Conservation (phyloP, 1,139 yeast species). For the Nematodospora anomalae region DNA sequence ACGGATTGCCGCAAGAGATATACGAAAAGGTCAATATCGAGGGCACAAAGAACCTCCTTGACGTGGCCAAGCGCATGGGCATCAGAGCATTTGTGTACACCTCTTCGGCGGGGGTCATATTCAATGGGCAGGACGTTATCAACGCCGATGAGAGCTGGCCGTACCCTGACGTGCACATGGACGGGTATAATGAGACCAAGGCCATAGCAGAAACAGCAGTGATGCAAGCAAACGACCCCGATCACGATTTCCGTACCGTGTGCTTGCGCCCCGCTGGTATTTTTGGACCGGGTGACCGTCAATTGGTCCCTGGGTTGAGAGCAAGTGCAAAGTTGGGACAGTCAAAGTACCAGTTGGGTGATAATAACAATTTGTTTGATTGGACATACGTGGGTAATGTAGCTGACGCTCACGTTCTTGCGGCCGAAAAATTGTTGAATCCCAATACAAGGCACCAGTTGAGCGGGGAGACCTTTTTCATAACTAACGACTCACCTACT, state of each 20-base stretch:
- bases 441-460: conserved; percentile 42
- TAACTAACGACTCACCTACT: conserved; percentile 92
- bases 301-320: conserved; percentile 89
- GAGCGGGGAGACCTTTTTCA: conserved; percentile 84
- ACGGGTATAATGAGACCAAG: conserved; percentile 93
- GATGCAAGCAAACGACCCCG: conserved; percentile 59
- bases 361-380: conserved; percentile 88
- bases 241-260: conserved; percentile 63
- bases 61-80: conserved; percentile 54
- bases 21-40: conserved; percentile 88
- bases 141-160: conserved; percentile 97
- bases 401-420: conserved; percentile 93
- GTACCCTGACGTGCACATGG: conserved; percentile 89
- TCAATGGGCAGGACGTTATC: conserved; percentile 85
- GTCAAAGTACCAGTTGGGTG: conserved; percentile 90
- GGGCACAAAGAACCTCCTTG: conserved; percentile 78
- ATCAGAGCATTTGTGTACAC: conserved; percentile 85
- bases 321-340: conserved; percentile 83
- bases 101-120: conserved; percentile 95
- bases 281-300: conserved; percentile 98
- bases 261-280: conserved; percentile 97
- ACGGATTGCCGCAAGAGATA: conserved; percentile 75
- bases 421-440: conserved; percentile 71
- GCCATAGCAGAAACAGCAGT: conserved; percentile 89
- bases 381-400: conserved; percentile 99